A percentile compares a stretch with the other conserved stretches of the same genome.
phyloP scores from a whole-genome alignment of 345 rosid species.

The Chamaenerion angustifolium region DNA sequence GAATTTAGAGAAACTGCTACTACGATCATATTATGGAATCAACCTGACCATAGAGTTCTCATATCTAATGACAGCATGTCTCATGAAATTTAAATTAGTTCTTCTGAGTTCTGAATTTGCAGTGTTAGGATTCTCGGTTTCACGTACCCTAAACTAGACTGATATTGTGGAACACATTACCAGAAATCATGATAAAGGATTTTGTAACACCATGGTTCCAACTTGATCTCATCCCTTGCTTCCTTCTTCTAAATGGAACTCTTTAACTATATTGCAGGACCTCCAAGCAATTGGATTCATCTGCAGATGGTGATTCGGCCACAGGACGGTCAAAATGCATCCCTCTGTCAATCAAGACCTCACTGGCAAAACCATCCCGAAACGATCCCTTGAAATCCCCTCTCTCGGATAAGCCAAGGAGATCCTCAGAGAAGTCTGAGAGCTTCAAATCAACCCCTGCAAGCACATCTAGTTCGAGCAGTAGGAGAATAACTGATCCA shows the following conservation, averaged over 20 bases:
- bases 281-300: conserved; percentile 31
- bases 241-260: neutral
- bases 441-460: conserved; percentile 12
- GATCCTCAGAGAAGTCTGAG: conserved; percentile 33
- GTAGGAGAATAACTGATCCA: conserved; percentile 47
- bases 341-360: conserved; percentile 43
- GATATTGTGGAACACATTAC: too few species aligned
- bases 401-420: conserved; percentile 40
- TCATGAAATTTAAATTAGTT: too few species aligned
- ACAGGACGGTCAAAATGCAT: conserved; percentile 46
- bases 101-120: too few species aligned
- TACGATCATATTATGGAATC: too few species aligned
- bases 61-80: too few species aligned
- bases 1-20: too few species aligned
- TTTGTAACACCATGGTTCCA: too few species aligned
- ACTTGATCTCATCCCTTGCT: neutral
- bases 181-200: too few species aligned
- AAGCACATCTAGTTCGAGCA: conserved; percentile 24
- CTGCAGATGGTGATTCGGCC: conserved; percentile 33
- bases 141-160: too few species aligned
- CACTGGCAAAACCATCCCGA: conserved; percentile 43
- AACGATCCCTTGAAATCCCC: conserved; percentile 64
- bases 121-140: too few species aligned
- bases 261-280: conserved; percentile 25
- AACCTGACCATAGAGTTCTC: too few species aligned